Evolutionary conservation across 495 filamentous ascomycete genomes (phyloP).

Genomic region (Penicillium macrosclerotiorum): DNA sequence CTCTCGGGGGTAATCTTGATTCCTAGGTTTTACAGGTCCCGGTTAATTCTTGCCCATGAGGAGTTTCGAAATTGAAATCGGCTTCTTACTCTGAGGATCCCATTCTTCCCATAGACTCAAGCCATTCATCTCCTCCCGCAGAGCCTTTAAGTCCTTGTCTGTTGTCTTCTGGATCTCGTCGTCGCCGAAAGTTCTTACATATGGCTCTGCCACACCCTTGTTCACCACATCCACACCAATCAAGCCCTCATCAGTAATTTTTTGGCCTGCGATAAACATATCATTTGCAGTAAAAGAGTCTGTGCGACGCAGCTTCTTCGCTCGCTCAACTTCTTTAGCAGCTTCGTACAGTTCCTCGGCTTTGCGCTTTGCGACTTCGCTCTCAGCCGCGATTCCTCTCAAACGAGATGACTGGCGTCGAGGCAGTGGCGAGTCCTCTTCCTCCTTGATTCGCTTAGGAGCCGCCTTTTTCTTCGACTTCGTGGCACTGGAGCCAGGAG

Average conservation of each 20-base stretch:
- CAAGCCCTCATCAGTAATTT: constrained; percentile 46
- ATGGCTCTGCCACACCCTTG: constrained; percentile 69
- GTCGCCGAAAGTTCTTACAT: constrained; percentile 76
- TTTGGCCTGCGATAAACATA: constrained; percentile 75
- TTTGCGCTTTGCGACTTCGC: constrained; percentile 75
- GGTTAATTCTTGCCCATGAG: neutral
- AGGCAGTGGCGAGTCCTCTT: constrained; percentile 46
- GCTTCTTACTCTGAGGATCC: constrained; percentile 66
- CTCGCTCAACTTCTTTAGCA: constrained; percentile 57
- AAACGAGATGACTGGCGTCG: constrained; percentile 66
- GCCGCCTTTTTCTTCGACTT: constrained; percentile 50
- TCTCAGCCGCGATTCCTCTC: constrained; percentile 64
- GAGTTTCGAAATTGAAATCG: neutral
- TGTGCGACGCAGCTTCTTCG: constrained; percentile 69
- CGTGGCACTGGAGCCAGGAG: constrained; percentile 20
- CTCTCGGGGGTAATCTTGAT: constrained; percentile 93
- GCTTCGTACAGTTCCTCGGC: constrained; percentile 68
- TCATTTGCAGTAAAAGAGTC: constrained; percentile 72
- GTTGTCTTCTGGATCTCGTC: constrained; percentile 78
- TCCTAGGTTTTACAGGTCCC: constrained; percentile 41
- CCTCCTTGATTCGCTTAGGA: constrained; percentile 47
- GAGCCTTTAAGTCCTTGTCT: constrained; percentile 69
- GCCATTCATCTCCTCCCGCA: constrained; percentile 78
- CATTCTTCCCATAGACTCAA: constrained; percentile 79
- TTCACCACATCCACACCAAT: constrained; percentile 55